Evolutionary conservation across 2,329 filamentous ascomycete species (phyloP).

Genomic region (Fusarium miscanthi): DNA sequence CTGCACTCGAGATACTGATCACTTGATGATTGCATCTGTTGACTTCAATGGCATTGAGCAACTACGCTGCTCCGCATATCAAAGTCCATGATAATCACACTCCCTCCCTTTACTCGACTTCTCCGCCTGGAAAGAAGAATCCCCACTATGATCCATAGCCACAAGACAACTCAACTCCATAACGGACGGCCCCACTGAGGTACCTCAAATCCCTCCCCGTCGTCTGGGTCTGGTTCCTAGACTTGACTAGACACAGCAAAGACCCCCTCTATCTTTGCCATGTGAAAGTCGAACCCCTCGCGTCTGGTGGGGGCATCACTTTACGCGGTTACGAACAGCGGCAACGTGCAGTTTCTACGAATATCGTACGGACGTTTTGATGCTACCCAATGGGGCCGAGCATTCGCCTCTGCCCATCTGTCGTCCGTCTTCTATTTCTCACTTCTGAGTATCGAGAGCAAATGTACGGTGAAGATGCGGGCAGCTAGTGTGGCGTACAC

Average conservation of each 20-base stretch:
- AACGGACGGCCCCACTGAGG: slow-evolving; percentile 40
- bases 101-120: slow-evolving; percentile 22
- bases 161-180: slow-evolving; percentile 32
- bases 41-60: slow-evolving; percentile 1
- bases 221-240: slow-evolving; percentile 31
- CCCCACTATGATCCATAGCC: slow-evolving; percentile 20
- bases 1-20: not conserved
- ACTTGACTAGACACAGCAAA: slow-evolving; percentile 29
- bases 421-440: not conserved
- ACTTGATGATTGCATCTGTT: not conserved
- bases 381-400: not conserved
- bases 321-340: slow-evolving; percentile 30
- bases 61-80: slow-evolving; percentile 11
- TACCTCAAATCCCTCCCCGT: slow-evolving; percentile 5
- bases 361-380: not conserved
- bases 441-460: not conserved
- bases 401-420: not conserved
- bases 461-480: slow-evolving; percentile 19
- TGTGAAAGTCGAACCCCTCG: slow-evolving; percentile 36
- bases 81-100: slow-evolving; percentile 40
- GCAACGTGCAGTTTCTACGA: slow-evolving; percentile 21
- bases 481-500: slow-evolving; percentile 13
- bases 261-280: slow-evolving; percentile 18
- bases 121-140: slow-evolving; percentile 20
- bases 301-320: slow-evolving; percentile 15